These are phyloP conservation scores for Mucor velutinosus DNA, from an alignment of 371 early-diverging fungal species.

Conservation along the genomic window DNA sequence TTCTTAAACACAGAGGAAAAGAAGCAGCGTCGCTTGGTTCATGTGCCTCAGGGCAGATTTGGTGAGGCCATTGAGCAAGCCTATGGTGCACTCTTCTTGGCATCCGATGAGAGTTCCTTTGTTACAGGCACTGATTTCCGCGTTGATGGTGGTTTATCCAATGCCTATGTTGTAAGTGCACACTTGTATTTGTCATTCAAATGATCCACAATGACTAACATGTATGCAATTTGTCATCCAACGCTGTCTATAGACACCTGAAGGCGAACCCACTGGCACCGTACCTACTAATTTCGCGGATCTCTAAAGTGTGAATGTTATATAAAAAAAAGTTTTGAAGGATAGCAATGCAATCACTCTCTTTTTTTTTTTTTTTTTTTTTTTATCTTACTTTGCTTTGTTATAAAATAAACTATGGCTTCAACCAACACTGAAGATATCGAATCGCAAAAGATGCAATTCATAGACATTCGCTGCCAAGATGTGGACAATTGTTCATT, in stretches of 20 bases:
- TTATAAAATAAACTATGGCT: neutral
- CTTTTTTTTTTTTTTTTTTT: no score
- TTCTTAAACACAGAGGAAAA: conserved; percentile 87
- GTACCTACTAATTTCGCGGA: conserved; percentile 45
- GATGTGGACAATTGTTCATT: conserved; percentile 75
- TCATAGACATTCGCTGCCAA: conserved; percentile 1
- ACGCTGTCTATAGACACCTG: conserved; percentile 48
- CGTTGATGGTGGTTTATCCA: conserved; percentile 84
- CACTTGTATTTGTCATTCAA: neutral
- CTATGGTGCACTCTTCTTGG: conserved; percentile 81
- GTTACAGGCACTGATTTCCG: conserved; percentile 86
- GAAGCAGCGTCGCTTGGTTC: conserved; percentile 80
- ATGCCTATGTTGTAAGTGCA: conserved; percentile 69
- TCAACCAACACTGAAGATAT: neutral
- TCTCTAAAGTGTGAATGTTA: neutral
- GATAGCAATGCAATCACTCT: neutral
- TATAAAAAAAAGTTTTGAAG: neutral
- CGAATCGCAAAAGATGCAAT: conserved; percentile 3
- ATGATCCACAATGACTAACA: conserved; percentile 7
- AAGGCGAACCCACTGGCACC: conserved; percentile 48
- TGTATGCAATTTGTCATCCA: neutral
- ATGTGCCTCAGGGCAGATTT: conserved; percentile 88
- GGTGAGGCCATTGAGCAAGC: conserved; percentile 92
- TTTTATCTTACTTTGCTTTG: no score
- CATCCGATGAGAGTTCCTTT: conserved; percentile 81